Percentiles rank a stretch among this genome's conserved stretches.
Evolutionary conservation across 371 early-diverging fungal genomes (phyloP).

Genomic region (Mucor lusitanicus): DNA sequence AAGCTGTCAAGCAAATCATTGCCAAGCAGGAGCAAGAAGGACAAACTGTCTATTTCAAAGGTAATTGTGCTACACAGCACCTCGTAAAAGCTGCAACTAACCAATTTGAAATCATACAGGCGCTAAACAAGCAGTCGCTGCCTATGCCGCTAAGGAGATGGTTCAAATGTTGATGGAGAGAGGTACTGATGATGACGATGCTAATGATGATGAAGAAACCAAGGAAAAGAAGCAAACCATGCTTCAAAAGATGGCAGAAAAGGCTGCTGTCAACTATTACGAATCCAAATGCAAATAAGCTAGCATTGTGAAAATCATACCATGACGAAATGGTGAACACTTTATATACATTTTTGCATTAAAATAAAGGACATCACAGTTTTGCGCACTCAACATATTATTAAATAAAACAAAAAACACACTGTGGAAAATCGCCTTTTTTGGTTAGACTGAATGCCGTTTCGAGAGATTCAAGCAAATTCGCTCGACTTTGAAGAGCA

Average conservation of each 20-base stretch:
- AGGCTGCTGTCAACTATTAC: slow-evolving; percentile 29
- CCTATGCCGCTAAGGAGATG: slow-evolving; percentile 50
- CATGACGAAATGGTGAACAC: no score
- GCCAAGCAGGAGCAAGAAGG: slow-evolving; percentile 38
- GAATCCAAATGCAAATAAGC: slow-evolving; percentile 15
- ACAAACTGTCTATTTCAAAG: slow-evolving; percentile 37
- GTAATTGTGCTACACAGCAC: no score
- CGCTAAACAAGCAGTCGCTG: slow-evolving; percentile 57
- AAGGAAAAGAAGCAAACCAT: slow-evolving; percentile 26
- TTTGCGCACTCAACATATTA: no score
- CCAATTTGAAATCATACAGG: not conserved
- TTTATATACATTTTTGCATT: not conserved
- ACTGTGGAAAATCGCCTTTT: no score
- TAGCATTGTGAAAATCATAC: no score
- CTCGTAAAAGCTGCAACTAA: no score
- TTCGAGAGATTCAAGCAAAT: no score
- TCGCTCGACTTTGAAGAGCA: no score
- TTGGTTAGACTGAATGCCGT: no score
- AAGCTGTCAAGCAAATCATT: slow-evolving; percentile 56
- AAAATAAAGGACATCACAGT: not conserved
- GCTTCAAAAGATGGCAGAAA: slow-evolving; percentile 27
- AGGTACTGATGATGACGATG: slow-evolving; percentile 29
- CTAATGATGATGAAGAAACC: slow-evolving; percentile 25
- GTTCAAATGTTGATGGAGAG: slow-evolving; percentile 31
- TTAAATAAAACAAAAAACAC: no score